A percentile compares a stretch with the other conserved stretches of the same genome.
Evolutionary conservation across 306 rosid genomes (phyloP).

Genomic region (Citrullus amarus): DNA sequence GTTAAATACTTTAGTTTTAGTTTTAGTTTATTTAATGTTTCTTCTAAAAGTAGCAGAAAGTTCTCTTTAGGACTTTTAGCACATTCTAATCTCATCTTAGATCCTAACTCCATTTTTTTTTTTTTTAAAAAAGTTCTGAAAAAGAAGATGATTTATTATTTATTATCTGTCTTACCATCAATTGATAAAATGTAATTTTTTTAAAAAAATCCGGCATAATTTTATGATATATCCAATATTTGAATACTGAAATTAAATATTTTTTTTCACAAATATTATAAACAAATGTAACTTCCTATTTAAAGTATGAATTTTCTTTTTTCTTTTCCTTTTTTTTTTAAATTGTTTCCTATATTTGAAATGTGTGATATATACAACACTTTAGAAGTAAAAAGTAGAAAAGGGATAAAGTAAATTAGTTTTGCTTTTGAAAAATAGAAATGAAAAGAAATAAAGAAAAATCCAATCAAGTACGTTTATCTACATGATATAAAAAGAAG

Average conservation of each 20-base stretch:
- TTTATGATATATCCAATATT: neutral
- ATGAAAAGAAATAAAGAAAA: neutral
- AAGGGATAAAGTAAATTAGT: neutral
- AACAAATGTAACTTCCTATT: neutral
- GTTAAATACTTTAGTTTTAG: too few species aligned
- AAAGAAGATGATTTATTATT: too few species aligned
- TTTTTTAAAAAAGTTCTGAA: too few species aligned
- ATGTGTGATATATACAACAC: neutral
- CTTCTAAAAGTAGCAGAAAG: neutral
- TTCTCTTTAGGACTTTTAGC: neutral
- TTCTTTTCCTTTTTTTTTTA: too few species aligned
- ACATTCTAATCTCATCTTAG: too few species aligned
- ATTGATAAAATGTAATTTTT: neutral
- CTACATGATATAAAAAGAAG: neutral
- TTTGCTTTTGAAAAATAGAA: neutral
- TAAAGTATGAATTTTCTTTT: neutral
- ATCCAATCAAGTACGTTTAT: neutral
- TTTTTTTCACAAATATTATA: neutral
- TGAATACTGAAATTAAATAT: neutral
- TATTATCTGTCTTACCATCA: too few species aligned
- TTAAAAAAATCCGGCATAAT: neutral
- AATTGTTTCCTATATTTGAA: neutral
- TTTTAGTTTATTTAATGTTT: neutral
- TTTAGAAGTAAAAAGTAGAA: neutral
- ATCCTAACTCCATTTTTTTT: too few species aligned